Base-by-base conservation (phyloP, 1,139 yeast genomes). In the Pichia sp. region DNA sequence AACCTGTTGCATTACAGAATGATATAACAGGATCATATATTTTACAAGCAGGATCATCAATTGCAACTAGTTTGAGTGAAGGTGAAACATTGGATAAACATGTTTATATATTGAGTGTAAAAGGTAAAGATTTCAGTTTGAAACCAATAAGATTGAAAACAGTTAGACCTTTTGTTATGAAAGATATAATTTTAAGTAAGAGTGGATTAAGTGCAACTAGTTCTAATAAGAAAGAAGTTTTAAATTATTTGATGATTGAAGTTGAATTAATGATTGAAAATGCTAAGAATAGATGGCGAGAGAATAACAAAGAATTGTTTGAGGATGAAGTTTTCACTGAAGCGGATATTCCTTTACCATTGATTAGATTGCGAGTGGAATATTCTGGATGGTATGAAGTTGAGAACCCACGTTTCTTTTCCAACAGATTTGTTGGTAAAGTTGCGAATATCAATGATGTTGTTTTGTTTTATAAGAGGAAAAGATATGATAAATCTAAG, bases 401-500 rank as follows among this genome's bases (percentile, higher is more conserved):
- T 30, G 98, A 89, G 53, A 89, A 91, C 54, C 85, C 95, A 1
- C 70, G 94, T 42, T 64, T 96, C 46, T 85, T 91, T 52, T 86
- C 96, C 5, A 86, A 89, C 54, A 66, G 85, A 52, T 93, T 89
- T 67, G 95, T 85, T 6, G 96, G 96, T 0, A 71, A 70, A 48
- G 94, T 91, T 4, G 98, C 98, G 11, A 91, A 91, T 58, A 77
- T 82, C 10, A 82, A 84, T 54, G 95, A 89, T 52, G 85, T 89
- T 9, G 76, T 91, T 2, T 80, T 77, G 38, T 83, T 84, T 55
- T 76, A 77, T 54, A 75, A 79, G 55, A 72, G 66, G 52, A 67
- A 60, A 28, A 38, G 23, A 23, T 40, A 59, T 56, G 49, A 55
- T 53, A 40, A 55, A 11, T 28, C 23, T 4, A 38, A 24, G 24